Evolutionary conservation across 2,329 filamentous ascomycete genomes (phyloP).

Genomic region (Diaporthe citri): DNA sequence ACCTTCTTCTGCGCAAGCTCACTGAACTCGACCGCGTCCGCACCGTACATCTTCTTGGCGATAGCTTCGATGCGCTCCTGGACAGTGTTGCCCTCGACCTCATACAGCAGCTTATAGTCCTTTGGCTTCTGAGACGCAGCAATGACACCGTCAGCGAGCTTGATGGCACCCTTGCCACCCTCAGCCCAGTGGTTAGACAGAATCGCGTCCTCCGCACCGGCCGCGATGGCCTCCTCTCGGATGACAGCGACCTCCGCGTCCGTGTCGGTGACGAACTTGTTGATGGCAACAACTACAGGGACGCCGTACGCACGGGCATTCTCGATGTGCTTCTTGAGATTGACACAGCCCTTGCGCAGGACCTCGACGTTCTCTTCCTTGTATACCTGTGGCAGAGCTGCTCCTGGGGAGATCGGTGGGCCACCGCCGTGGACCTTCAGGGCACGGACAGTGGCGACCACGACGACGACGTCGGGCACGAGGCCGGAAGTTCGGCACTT

Average conservation of each 20-base stretch:
- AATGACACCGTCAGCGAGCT: constrained; percentile 89
- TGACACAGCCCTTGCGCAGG: constrained; percentile 89
- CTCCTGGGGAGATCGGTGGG: constrained; percentile 91
- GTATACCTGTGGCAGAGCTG: constrained; percentile 88
- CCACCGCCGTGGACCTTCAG: constrained; percentile 97
- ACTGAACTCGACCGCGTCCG: constrained; percentile 89
- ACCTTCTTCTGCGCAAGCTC: constrained; percentile 96
- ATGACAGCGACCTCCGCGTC: constrained; percentile 91
- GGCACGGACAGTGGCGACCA: constrained; percentile 95
- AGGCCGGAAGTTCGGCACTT: constrained; percentile 97
- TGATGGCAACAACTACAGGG: constrained; percentile 96
- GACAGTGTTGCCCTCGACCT: constrained; percentile 77
- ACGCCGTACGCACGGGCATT: constrained; percentile 92
- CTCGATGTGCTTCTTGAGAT: constrained; percentile 93
- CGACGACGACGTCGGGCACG: constrained; percentile 90
- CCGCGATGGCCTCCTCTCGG: constrained; percentile 89
- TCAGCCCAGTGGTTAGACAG: constrained; percentile 97
- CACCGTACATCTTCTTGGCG: constrained; percentile 94
- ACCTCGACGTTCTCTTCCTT: constrained; percentile 93
- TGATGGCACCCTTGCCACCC: constrained; percentile 89
- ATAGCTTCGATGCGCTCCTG: constrained; percentile 93
- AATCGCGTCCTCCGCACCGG: constrained; percentile 94
- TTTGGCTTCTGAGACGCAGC: constrained; percentile 85
- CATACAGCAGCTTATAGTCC: constrained; percentile 90
- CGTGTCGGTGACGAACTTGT: constrained; percentile 95